Evolutionary conservation across 2,329 filamentous ascomycete species (phyloP).

Genomic region (Ophioceras dolichostomum): DNA sequence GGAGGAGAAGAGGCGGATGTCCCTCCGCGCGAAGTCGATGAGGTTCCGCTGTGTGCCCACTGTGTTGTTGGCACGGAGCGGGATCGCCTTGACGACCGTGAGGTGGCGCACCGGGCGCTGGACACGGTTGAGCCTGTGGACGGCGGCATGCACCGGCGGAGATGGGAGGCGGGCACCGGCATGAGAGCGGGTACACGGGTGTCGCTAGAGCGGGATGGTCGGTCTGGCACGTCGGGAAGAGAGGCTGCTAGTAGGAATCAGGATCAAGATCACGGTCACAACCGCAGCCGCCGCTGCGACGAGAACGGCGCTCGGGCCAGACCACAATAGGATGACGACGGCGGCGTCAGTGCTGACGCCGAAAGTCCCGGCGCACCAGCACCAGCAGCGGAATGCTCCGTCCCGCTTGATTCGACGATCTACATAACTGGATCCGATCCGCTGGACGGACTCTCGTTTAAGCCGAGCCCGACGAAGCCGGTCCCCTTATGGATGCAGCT

Average conservation of each 20-base stretch:
- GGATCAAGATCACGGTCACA: too few species aligned
- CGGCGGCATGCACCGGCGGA: constrained; percentile 29
- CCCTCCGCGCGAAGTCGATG: constrained; percentile 25
- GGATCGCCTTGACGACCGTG: constrained; percentile 16
- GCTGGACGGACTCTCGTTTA: constrained; percentile 30
- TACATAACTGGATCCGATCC: constrained; percentile 40
- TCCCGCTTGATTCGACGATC: constrained; percentile 21
- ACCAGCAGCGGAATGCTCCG: constrained; percentile 9
- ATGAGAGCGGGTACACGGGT: too few species aligned
- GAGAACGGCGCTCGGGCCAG: too few species aligned
- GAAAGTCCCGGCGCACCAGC: too few species aligned
- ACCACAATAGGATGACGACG: too few species aligned
- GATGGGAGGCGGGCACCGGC: constrained; percentile 27
- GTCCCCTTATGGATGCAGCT: constrained; percentile 34
- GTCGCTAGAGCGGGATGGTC: too few species aligned
- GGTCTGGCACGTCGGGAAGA: too few species aligned
- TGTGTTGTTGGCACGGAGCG: constrained; percentile 29
- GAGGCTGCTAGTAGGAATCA: neutral
- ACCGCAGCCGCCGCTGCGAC: too few species aligned
- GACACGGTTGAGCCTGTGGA: constrained; percentile 29
- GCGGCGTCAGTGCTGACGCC: too few species aligned
- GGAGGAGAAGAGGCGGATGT: neutral
- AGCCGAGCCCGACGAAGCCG: constrained; percentile 35
- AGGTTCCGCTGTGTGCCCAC: constrained; percentile 35
- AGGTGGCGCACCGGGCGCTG: constrained; percentile 27